Evolutionary conservation across 1,284 basidiomycete genomes (phyloP).

Genomic region (Cryptococcus deneoformans): DNA sequence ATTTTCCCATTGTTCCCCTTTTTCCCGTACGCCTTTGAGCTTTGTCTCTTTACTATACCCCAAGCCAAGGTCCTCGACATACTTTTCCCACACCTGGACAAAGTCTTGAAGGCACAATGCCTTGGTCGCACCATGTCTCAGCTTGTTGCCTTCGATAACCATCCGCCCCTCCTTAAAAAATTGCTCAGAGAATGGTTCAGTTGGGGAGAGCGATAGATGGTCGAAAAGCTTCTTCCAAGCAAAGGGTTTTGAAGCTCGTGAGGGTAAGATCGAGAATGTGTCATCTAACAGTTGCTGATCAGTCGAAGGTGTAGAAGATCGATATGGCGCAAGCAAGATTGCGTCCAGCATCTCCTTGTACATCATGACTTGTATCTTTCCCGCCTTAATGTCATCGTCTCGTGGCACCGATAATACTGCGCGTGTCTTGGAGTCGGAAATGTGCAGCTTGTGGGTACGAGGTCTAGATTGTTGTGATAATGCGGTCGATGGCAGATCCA

Average conservation of each 20-base stretch:
- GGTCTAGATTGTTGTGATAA: not conserved
- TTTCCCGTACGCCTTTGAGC: constrained; percentile 1
- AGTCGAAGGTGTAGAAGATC: not conserved
- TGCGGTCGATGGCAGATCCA: not conserved
- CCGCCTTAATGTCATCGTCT: constrained; percentile 61
- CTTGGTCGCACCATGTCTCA: constrained; percentile 24
- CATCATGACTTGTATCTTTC: constrained; percentile 78
- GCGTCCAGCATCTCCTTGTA: constrained; percentile 69
- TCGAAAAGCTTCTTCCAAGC: constrained; percentile 52
- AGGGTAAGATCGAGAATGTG: constrained; percentile 6
- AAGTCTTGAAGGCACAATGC: constrained; percentile 38
- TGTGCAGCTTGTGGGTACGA: constrained; percentile 51
- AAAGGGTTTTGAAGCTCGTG: constrained; percentile 12
- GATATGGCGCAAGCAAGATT: constrained; percentile 22
- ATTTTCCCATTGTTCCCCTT: constrained; percentile 12
- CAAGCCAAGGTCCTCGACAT: constrained; percentile 41
- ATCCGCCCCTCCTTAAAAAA: constrained; percentile 61
- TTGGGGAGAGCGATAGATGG: constrained; percentile 55
- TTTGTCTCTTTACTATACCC: constrained; percentile 11
- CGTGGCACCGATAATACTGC: constrained; percentile 57
- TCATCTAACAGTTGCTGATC: not conserved
- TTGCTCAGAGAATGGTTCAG: constrained; percentile 54
- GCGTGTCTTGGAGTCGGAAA: constrained; percentile 78
- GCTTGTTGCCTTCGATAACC: constrained; percentile 42
- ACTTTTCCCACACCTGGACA: constrained; percentile 33